Conservation (phyloP, 202 grass and related monocot genomes). For the Eragrostis tef region DNA sequence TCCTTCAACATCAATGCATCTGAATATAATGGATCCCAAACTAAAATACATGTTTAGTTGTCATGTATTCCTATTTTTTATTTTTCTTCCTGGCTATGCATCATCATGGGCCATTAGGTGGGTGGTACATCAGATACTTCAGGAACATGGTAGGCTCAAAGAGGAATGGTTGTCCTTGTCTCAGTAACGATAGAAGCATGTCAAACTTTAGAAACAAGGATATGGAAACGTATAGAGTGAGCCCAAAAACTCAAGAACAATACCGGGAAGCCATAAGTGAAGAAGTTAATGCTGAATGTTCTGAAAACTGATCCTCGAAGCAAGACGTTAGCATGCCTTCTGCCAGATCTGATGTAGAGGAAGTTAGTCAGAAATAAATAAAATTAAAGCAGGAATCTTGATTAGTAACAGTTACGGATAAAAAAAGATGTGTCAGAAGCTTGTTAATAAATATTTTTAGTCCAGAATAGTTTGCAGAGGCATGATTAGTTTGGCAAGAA, state of each 20-base stretch:
- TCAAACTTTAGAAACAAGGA: slow-evolving; percentile 21
- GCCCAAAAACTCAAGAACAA: background rate
- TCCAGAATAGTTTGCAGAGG: background rate
- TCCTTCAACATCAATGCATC: background rate
- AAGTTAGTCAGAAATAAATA: slow-evolving; percentile 44
- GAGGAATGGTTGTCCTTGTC: slow-evolving; percentile 24
- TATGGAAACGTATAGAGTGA: slow-evolving; percentile 3
- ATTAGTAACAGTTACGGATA: slow-evolving; percentile 33
- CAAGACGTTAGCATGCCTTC: slow-evolving; percentile 82
- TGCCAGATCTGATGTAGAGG: slow-evolving; percentile 65
- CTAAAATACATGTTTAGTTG: background rate
- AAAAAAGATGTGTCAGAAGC: background rate
- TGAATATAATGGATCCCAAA: background rate
- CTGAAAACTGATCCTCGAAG: slow-evolving; percentile 73
- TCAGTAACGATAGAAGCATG: slow-evolving; percentile 37
- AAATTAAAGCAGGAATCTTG: slow-evolving; percentile 5
- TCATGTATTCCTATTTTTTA: background rate
- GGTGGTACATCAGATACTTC: slow-evolving; percentile 8
- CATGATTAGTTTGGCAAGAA: slow-evolving; percentile 2
- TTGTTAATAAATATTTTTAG: slow-evolving; percentile 12
- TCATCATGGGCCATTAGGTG: background rate
- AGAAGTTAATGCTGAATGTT: slow-evolving; percentile 95
- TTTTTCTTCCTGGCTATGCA: slow-evolving; percentile 12
- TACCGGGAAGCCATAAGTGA: slow-evolving; percentile 99
- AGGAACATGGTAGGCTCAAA: background rate